phyloP scores from a whole-genome alignment of 2,329 filamentous ascomycete species.

The Arthrobotrys musiformis region DNA sequence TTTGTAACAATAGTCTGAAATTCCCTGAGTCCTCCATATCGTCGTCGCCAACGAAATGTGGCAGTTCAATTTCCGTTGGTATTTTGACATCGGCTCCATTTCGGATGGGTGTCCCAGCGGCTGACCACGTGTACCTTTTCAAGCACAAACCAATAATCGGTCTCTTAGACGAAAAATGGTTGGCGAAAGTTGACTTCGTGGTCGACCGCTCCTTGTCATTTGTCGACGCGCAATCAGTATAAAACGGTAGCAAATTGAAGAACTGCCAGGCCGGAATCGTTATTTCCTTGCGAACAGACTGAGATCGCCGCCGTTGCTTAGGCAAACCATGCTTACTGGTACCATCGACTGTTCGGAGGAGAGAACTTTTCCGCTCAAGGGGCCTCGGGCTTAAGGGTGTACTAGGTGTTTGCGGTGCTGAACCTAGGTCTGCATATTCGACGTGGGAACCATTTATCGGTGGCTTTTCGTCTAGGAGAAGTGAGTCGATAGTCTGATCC shows the following conservation, averaged over 20 bases:
- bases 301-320: conserved; percentile 67
- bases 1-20: conserved; percentile 91
- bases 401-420: conserved; percentile 57
- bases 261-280: conserved; percentile 98
- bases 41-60: conserved; percentile 89
- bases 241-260: conserved; percentile 73
- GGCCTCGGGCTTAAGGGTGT: conserved; percentile 58
- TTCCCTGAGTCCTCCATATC: conserved; percentile 76
- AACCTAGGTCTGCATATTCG: conserved; percentile 64
- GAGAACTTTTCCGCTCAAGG: conserved; percentile 48
- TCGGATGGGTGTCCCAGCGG: conserved; percentile 74
- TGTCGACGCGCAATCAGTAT: conserved; percentile 54
- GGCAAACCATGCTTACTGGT: conserved; percentile 62
- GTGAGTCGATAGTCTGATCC: conserved; percentile 27
- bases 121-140: conserved; percentile 84
- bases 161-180: conserved; percentile 81
- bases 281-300: conserved; percentile 75
- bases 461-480: conserved; percentile 62
- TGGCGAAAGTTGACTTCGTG: conserved; percentile 68
- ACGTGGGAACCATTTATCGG: conserved; percentile 61
- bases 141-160: conserved; percentile 92
- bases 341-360: conserved; percentile 59
- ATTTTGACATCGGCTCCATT: conserved; percentile 90
- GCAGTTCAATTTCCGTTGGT: conserved; percentile 81
- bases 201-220: conserved; percentile 53